These are phyloP conservation scores for Pestalotiopsis sp. DNA, from an alignment of 2,329 filamentous ascomycete genomes.

Conservation along the genomic window DNA sequence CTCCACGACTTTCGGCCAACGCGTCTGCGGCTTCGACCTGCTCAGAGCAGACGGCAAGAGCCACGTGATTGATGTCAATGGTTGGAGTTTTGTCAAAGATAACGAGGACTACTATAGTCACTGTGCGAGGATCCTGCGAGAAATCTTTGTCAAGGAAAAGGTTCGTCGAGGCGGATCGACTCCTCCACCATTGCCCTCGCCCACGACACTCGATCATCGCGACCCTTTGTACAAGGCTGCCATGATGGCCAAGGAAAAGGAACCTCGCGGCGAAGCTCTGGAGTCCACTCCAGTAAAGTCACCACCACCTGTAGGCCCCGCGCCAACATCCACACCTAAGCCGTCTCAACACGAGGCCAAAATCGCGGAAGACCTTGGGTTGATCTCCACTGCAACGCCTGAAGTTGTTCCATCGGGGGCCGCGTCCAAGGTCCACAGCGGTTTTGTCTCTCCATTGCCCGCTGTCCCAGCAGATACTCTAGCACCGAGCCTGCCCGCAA, in stretches of 20 bases:
- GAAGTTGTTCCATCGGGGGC: slow-evolving; percentile 24
- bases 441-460: slow-evolving; percentile 33
- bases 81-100: slow-evolving; percentile 99
- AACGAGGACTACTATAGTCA: slow-evolving; percentile 98
- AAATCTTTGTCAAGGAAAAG: slow-evolving; percentile 85
- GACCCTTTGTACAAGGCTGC: slow-evolving; percentile 31
- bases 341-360: slow-evolving; percentile 15
- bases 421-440: slow-evolving; percentile 35
- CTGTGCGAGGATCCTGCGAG: slow-evolving; percentile 79
- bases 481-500: slow-evolving; percentile 34
- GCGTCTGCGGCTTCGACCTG: slow-evolving; percentile 94
- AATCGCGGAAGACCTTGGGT: slow-evolving; percentile 21
- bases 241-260: slow-evolving; percentile 38
- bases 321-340: slow-evolving; percentile 17
- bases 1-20: slow-evolving; percentile 86
- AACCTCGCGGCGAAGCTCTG: slow-evolving; percentile 26
- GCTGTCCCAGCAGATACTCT: slow-evolving; percentile 30
- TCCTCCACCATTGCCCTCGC: slow-evolving; percentile 49
- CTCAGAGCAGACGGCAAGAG: slow-evolving; percentile 85
- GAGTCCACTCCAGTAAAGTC: slow-evolving; percentile 20
- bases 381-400: slow-evolving; percentile 20
- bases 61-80: slow-evolving; percentile 98
- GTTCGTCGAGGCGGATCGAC: slow-evolving; percentile 62
- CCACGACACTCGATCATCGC: slow-evolving; percentile 41
- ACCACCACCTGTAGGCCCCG: slow-evolving; percentile 12